Evolutionary conservation across 805 yeast genomes (phyloP).

Genomic region (Metschnikowia peoriensis): DNA sequence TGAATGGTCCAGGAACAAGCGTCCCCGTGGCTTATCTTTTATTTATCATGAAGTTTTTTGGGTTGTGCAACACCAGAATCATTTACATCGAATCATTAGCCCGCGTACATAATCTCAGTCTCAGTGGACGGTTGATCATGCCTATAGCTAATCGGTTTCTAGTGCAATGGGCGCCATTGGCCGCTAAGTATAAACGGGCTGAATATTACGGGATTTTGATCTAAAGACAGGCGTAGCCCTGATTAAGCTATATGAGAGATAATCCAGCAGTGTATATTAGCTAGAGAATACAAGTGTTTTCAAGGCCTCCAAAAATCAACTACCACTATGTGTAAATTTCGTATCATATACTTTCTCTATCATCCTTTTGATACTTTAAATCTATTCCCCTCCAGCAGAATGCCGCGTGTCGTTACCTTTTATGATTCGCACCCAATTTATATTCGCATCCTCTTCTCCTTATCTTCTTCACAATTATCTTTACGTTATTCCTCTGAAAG

Average conservation of each 20-base stretch:
- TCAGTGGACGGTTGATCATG: constrained; percentile 70
- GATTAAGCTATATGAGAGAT: too few species aligned
- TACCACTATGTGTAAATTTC: too few species aligned
- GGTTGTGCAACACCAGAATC: constrained; percentile 51
- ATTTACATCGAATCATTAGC: constrained; percentile 87
- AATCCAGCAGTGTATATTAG: too few species aligned
- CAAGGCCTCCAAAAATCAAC: too few species aligned
- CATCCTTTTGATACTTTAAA: too few species aligned
- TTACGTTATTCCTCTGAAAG: neutral
- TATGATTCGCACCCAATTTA: constrained; percentile 8
- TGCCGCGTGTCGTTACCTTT: constrained; percentile 1
- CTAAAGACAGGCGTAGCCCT: neutral
- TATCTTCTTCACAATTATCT: neutral
- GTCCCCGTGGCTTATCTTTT: constrained; percentile 64
- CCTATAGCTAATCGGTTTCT: constrained; percentile 74
- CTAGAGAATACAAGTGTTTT: too few species aligned
- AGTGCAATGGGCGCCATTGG: constrained; percentile 84
- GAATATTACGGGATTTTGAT: constrained; percentile 81
- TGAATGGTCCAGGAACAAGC: constrained; percentile 84
- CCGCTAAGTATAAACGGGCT: constrained; percentile 50
- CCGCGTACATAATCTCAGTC: constrained; percentile 68
- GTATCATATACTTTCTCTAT: neutral
- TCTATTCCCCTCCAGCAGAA: neutral
- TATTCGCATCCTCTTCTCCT: neutral
- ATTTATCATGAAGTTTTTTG: constrained; percentile 50